Percentiles rank a stretch among this genome's conserved stretches.
phyloP scores from a whole-genome alignment of 2,329 filamentous ascomycete genomes.

The Trichoderma gracile region DNA sequence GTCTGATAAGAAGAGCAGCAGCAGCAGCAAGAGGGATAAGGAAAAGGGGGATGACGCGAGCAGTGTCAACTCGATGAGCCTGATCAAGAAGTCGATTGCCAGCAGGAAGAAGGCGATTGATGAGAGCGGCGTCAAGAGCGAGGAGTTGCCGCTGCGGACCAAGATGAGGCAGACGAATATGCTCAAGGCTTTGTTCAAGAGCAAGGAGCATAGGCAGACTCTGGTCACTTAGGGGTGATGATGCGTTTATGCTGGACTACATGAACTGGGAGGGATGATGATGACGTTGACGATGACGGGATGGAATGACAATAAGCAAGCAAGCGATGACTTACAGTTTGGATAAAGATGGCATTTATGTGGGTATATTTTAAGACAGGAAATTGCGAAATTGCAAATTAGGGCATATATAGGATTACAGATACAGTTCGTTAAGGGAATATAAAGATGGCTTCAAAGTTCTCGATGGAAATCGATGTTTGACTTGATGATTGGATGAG shows the following conservation, averaged over 20 bases:
- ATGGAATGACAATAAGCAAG: background rate
- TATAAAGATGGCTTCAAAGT: too few species aligned
- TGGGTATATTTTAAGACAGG: background rate
- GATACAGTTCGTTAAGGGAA: background rate
- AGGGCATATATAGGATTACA: background rate
- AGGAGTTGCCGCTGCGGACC: slow-evolving; percentile 42
- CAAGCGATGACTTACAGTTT: slow-evolving; percentile 2
- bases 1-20: slow-evolving; percentile 29
- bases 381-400: background rate
- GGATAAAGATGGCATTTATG: background rate
- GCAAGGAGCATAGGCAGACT: slow-evolving; percentile 43
- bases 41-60: slow-evolving; percentile 27
- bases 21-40: slow-evolving; percentile 9
- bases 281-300: background rate
- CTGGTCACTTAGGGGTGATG: background rate
- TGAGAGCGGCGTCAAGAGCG: slow-evolving; percentile 38
- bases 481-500: too few species aligned
- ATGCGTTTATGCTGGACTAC: background rate
- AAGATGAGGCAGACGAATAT: slow-evolving; percentile 53
- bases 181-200: slow-evolving; percentile 61
- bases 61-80: slow-evolving; percentile 43
- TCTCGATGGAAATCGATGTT: too few species aligned
- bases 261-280: background rate
- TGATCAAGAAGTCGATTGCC: slow-evolving; percentile 33
- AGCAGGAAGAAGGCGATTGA: slow-evolving; percentile 42